These are phyloP conservation scores for Aspergillus bridgeri DNA, from an alignment of 495 filamentous ascomycete genomes.

Conservation along the genomic window DNA sequence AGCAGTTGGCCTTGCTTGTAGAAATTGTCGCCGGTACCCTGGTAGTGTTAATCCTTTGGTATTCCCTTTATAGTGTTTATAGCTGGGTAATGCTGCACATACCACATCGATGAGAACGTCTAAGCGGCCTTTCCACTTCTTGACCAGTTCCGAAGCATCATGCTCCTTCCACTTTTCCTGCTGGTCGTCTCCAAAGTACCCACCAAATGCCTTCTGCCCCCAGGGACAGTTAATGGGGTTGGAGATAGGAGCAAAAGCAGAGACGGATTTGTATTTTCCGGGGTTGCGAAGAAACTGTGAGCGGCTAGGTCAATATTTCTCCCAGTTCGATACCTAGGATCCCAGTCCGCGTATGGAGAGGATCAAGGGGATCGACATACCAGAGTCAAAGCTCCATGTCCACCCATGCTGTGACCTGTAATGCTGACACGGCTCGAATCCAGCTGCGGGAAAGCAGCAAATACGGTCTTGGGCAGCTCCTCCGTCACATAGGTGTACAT, in stretches of 20 bases:
- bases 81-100: constrained; percentile 3
- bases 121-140: constrained; percentile 66
- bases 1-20: constrained; percentile 90
- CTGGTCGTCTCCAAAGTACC: constrained; percentile 77
- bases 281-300: constrained; percentile 79
- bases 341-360: constrained; percentile 2
- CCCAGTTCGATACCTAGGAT: background rate
- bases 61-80: background rate
- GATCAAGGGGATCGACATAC: constrained; percentile 34
- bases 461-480: constrained; percentile 77
- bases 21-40: constrained; percentile 91
- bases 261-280: constrained; percentile 79
- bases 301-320: background rate
- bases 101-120: constrained; percentile 81
- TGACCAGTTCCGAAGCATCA: constrained; percentile 89
- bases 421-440: constrained; percentile 70
- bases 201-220: constrained; percentile 92
- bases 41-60: constrained; percentile 3
- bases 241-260: constrained; percentile 86
- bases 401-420: constrained; percentile 93
- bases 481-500: constrained; percentile 89
- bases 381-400: constrained; percentile 88
- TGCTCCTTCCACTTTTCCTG: constrained; percentile 77
- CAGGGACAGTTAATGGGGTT: constrained; percentile 86
- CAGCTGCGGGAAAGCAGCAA: constrained; percentile 60